phyloP scores from a whole-genome alignment of 2,329 filamentous ascomycete genomes.

The Paraphoma chrysanthemicola region DNA sequence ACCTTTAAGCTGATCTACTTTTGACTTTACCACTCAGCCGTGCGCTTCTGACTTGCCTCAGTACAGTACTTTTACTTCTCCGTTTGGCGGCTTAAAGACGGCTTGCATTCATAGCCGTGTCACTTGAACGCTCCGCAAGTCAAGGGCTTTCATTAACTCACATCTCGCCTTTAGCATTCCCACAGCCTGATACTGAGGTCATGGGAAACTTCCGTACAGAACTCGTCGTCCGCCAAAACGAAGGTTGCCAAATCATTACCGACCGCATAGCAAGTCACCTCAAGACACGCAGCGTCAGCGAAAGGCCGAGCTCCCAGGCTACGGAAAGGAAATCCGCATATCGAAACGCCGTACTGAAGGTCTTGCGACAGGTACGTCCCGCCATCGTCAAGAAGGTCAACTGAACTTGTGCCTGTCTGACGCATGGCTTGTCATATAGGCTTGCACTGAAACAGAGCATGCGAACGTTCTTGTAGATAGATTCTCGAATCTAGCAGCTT shows the following conservation, averaged over 20 bases:
- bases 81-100: too few relatives aligned
- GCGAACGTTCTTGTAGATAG: background rate
- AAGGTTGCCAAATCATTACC: background rate
- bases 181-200: background rate
- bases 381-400: background rate
- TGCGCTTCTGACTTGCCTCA: too few relatives aligned
- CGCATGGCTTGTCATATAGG: background rate
- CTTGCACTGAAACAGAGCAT: background rate
- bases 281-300: background rate
- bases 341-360: background rate
- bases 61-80: too few relatives aligned
- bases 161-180: background rate
- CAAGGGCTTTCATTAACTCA: too few relatives aligned
- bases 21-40: background rate
- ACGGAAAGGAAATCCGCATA: background rate
- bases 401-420: background rate
- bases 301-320: background rate
- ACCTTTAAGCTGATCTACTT: background rate
- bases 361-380: background rate
- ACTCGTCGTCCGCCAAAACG: background rate
- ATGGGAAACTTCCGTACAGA: background rate
- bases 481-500: background rate
- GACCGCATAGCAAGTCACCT: background rate
- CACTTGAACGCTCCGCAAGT: too few relatives aligned
- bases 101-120: too few relatives aligned